Base-by-base conservation (phyloP, 805 yeast genomes). In the Yamadazyma laniorum region DNA sequence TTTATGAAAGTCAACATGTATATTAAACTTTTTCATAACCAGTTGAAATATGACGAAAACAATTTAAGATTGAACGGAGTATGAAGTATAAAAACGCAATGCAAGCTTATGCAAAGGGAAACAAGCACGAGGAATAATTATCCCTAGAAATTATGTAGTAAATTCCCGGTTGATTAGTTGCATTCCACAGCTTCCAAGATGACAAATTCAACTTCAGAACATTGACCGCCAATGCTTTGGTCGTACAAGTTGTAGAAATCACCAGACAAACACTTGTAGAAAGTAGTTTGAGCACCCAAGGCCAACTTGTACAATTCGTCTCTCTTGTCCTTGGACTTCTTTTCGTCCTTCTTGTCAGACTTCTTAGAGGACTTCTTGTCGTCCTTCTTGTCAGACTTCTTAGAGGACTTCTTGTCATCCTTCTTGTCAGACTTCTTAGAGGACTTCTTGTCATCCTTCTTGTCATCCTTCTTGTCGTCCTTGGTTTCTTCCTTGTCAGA, bases 221-320 rank as follows among this genome's bases (percentile, higher is more conserved):
- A 74, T 62, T 77, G 77, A 15, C 73, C 81, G 47, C 74, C 75
- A 46, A 55, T 51, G 25, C 46, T 45, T 61, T 78, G 65, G 59
- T 82, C 86, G 63, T 84, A 84, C 63, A 84, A 67, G 75, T 84
- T 84, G 81, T 81, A 82, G 76, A 84, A 84, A 55, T 67, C 68
- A 51, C 91, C 93, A 25, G 88, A 80, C 50, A 75, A 58, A 70
- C 93, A 84, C 67, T 81, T 82, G 74, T 77, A 83, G 72, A 84
- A 84, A 40, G 74, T 70, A 44, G 78, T 78, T 34, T 63, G 57
- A 51, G 65, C 63, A 63, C 87, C 89, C 45, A 82, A 63, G 21
- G 86, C 87, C 54, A 82, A 73, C 56, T 75, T 42, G 27, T 40
- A 44, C 12, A 25, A 28, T 22, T 22, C 35, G 15, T 39, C 39